Base-by-base conservation (phyloP, 2,329 filamentous ascomycete species). In the Cadophora sp. region DNA sequence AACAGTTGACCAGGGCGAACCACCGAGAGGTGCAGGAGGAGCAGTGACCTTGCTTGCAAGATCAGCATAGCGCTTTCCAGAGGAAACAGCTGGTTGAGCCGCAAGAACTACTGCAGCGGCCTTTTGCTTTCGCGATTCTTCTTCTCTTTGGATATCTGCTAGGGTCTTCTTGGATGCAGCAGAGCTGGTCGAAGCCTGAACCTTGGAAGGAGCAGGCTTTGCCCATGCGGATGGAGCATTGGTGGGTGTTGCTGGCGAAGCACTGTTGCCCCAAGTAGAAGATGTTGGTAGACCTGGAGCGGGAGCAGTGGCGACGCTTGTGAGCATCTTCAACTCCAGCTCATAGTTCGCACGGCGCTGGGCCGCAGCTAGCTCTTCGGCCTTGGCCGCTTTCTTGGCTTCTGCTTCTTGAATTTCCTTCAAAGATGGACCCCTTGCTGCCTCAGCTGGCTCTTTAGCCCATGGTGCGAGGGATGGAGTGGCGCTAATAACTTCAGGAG, bases 341-440 rank as follows among this genome's bases (percentile, higher is more conserved):
- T 98, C 94, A 11, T 93, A 87, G 18, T 89, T 85, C 58, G 89
- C 89, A 73, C 91, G 92, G 72, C 94, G 91, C 68, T 91, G 86
- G 50, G 92, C 91, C 43, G 90, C 89, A 18, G 92, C 93, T 63
- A 89, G 82, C 76, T 96, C 93, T 76, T 98, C 95, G 14, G 88
- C 90, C 80, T 96, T 92, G 61, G 95, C 95, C 13, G 94, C 94
- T 78, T 96, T 96, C 76, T 91, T 93, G 43, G 95, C 95, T 79
- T 99, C 96, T 4, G 93, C 91, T 79, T 97, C 95, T 78, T 99
- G 96, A 27, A 99, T 99, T 77, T 99, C 94, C 81, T 94, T 97
- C 70, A 99, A 83, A 68, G 94, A 97, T 1, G 95, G 96, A 0
- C 94, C 94, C 79, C 92, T 96, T 48, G 92, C 88, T 27, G 85